A percentile compares a stretch with the other conserved stretches of the same genome.
Conservation (phyloP, 129 eudicot genomes). For the Calendula officinalis region DNA sequence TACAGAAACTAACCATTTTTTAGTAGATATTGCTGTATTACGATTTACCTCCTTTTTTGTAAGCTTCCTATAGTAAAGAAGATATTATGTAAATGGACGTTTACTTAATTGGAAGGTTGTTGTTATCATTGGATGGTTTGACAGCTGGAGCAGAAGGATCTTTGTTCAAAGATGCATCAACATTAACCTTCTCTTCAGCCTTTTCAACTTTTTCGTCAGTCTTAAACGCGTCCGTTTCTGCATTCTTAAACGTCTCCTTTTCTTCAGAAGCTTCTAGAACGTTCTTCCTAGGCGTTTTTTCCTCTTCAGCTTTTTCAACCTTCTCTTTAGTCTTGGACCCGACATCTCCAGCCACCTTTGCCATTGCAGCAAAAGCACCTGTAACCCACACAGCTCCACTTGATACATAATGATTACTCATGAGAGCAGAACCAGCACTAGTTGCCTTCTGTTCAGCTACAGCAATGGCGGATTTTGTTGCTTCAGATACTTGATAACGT, state of each 20-base stretch:
- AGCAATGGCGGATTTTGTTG: constrained; percentile 51
- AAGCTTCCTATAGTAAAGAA: constrained; percentile 22
- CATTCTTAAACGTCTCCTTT: background rate
- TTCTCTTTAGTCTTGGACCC: constrained; percentile 54
- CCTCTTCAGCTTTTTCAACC: constrained; percentile 56
- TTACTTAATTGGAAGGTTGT: constrained; percentile 21
- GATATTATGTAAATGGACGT: constrained; percentile 25
- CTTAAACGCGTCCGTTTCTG: constrained; percentile 6
- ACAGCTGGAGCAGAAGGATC: constrained; percentile 26
- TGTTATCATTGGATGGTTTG: constrained; percentile 20
- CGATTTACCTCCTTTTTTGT: constrained; percentile 21
- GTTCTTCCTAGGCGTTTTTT: constrained; percentile 49
- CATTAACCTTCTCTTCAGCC: constrained; percentile 31
- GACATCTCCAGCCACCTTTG: constrained; percentile 65
- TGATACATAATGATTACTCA: constrained; percentile 53
- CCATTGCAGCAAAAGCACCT: constrained; percentile 44
- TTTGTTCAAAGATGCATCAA: constrained; percentile 38
- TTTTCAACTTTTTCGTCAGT: constrained; percentile 47
- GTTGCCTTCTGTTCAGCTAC: constrained; percentile 63
- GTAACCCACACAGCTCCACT: constrained; percentile 77
- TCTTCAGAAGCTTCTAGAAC: constrained; percentile 43
- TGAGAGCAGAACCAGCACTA: constrained; percentile 55
- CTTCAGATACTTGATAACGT: constrained; percentile 60
- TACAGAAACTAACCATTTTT: constrained; percentile 14
- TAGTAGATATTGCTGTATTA: constrained; percentile 22